These are phyloP conservation scores for Nyctanthes arbortristis DNA, from an alignment of 257 asterid species.

Conservation along the genomic window DNA sequence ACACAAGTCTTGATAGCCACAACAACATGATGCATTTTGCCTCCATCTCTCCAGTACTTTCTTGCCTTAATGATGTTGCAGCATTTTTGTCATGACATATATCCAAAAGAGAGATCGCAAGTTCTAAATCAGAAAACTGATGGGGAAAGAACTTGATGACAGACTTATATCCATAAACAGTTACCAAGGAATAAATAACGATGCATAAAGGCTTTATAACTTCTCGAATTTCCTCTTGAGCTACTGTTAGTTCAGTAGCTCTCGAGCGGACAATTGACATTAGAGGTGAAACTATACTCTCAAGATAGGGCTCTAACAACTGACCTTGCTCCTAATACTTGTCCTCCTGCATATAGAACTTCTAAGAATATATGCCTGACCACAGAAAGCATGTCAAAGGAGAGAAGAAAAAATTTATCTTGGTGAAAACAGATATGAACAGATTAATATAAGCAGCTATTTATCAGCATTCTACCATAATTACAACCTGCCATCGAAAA, in stretches of 20 bases:
- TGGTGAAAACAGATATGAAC: conserved; percentile 12
- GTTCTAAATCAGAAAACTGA: conserved; percentile 93
- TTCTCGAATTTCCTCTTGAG: conserved; percentile 60
- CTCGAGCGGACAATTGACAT: conserved; percentile 81
- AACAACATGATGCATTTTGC: conserved; percentile 78
- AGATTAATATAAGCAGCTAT: conserved; percentile 9
- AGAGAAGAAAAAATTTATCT: conserved; percentile 4
- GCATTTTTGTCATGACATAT: conserved; percentile 63
- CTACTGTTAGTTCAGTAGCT: conserved; percentile 63
- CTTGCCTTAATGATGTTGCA: conserved; percentile 80
- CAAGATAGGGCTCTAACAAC: conserved; percentile 90
- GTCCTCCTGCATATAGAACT: conserved; percentile 68
- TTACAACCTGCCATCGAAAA: conserved; percentile 1
- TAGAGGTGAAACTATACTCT: conserved; percentile 79
- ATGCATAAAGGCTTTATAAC: conserved; percentile 77
- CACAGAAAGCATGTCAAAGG: not conserved
- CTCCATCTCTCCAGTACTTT: conserved; percentile 99
- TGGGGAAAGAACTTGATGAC: conserved; percentile 95
- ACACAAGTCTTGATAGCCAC: conserved; percentile 90
- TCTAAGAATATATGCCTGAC: conserved; percentile 21
- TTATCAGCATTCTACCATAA: conserved; percentile 11
- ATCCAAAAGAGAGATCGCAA: conserved; percentile 85
- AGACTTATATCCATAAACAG: conserved; percentile 94
- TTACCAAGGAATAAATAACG: conserved; percentile 81
- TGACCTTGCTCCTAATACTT: conserved; percentile 98